phyloP scores from a whole-genome alignment of 2,329 filamentous ascomycete species.

The Fusarium circinatum region DNA sequence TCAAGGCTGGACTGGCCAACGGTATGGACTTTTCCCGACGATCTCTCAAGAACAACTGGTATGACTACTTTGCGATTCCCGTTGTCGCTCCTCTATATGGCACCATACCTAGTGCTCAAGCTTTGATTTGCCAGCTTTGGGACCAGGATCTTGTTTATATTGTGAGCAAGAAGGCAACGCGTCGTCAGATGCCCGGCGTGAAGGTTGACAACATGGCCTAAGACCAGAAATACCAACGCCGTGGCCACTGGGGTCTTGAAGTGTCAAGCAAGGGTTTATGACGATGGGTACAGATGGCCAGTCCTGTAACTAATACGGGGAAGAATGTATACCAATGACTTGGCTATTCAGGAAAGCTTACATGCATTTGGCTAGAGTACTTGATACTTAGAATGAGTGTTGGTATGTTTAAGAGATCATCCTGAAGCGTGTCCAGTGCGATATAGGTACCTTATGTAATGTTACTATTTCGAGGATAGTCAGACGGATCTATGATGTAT shows the following conservation, averaged over 20 bases:
- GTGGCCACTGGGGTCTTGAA: not conserved
- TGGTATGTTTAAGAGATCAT: not conserved
- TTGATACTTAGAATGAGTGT: not conserved
- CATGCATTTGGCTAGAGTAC: not conserved
- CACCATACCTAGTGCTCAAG: slow-evolving; percentile 73
- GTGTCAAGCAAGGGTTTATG: not conserved
- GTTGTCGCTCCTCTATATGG: slow-evolving; percentile 75
- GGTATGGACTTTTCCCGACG: slow-evolving; percentile 74
- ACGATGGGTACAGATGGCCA: not conserved
- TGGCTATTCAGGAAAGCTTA: not conserved
- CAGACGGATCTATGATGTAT: not conserved
- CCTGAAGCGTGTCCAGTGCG: not conserved
- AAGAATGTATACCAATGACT: not conserved
- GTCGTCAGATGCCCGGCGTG: slow-evolving; percentile 59
- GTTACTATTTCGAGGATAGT: not conserved
- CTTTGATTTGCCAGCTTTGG: slow-evolving; percentile 76
- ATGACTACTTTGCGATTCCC: slow-evolving; percentile 73
- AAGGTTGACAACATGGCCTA: slow-evolving; percentile 59
- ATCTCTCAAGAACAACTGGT: slow-evolving; percentile 62
- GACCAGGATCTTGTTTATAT: slow-evolving; percentile 75
- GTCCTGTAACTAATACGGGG: not conserved
- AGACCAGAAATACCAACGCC: not conserved
- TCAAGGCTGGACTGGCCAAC: slow-evolving; percentile 69
- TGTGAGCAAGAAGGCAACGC: slow-evolving; percentile 75
- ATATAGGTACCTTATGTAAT: not conserved